phyloP scores from a whole-genome alignment of 2,329 filamentous ascomycete species.

The Claviceps fusiformis region DNA sequence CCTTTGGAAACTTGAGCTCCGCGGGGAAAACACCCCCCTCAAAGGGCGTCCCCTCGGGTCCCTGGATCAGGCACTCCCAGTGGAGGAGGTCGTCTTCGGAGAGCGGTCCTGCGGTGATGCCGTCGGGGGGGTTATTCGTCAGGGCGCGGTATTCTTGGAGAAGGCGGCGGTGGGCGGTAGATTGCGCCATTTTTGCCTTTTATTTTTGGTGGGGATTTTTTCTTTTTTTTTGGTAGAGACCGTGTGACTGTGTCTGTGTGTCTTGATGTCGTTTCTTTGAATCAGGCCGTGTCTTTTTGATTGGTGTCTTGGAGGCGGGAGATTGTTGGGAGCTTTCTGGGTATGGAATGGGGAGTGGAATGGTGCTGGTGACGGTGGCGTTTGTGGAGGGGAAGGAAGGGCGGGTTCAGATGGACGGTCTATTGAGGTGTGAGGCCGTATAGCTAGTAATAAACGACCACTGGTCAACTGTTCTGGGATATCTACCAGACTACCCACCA shows the following conservation, averaged over 20 bases:
- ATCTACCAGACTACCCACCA: background rate
- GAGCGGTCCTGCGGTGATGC: constrained; percentile 87
- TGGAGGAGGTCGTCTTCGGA: constrained; percentile 89
- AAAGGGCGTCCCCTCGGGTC: constrained; percentile 89
- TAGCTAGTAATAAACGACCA: background rate
- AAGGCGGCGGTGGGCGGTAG: constrained; percentile 62
- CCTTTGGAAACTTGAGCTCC: constrained; percentile 85
- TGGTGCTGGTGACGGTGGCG: background rate
- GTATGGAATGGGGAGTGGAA: background rate
- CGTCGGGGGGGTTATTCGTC: constrained; percentile 89
- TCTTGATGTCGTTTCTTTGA: background rate
- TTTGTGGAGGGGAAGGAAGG: background rate
- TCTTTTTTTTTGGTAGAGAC: no score
- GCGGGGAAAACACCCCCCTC: constrained; percentile 93
- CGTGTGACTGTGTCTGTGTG: background rate
- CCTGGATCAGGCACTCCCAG: constrained; percentile 95
- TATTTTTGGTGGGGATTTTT: background rate
- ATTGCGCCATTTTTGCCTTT: constrained; percentile 34
- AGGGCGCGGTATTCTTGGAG: constrained; percentile 94
- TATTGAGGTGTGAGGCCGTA: background rate
- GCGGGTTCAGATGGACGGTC: no score
- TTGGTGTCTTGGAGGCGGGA: no score
- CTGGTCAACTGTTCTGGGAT: background rate
- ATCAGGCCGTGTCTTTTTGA: no score
- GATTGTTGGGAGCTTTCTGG: background rate